A percentile compares a stretch with the other conserved stretches of the same genome.
Evolutionary conservation across 1,284 basidiomycete genomes (phyloP).

Genomic region (Cutaneotrichosporon sp.): DNA sequence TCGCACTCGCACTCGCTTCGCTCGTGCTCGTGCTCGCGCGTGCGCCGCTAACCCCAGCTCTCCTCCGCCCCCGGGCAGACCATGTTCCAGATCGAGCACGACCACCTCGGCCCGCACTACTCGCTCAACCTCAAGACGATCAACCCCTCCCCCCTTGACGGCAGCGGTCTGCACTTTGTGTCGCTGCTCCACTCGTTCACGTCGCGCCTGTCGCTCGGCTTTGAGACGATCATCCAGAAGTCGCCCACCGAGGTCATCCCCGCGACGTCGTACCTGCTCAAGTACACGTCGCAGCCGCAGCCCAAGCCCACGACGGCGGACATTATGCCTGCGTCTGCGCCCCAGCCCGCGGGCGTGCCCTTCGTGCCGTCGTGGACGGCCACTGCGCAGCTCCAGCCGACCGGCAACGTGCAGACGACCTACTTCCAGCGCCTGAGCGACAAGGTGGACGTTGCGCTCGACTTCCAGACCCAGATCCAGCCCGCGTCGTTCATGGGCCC

Average conservation of each 20-base stretch:
- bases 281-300: slow-evolving; percentile 61
- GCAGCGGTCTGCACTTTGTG: slow-evolving; percentile 89
- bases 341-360: slow-evolving; percentile 24
- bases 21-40: not conserved
- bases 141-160: slow-evolving; percentile 84
- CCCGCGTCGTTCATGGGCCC: slow-evolving; percentile 53
- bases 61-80: slow-evolving; percentile 61
- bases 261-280: slow-evolving; percentile 79
- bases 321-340: slow-evolving; percentile 27
- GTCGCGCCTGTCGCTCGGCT: slow-evolving; percentile 80
- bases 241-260: slow-evolving; percentile 68
- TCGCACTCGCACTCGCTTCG: not conserved
- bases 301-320: slow-evolving; percentile 43
- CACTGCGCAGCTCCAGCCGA: slow-evolving; percentile 81
- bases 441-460: slow-evolving; percentile 97
- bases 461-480: slow-evolving; percentile 75
- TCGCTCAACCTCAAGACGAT: slow-evolving; percentile 81
- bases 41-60: slow-evolving; percentile 27
- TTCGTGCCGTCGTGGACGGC: slow-evolving; percentile 74
- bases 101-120: slow-evolving; percentile 85
- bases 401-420: slow-evolving; percentile 79
- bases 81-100: slow-evolving; percentile 91
- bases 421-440: slow-evolving; percentile 96
- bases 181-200: slow-evolving; percentile 95
- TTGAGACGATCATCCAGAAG: slow-evolving; percentile 81